Evolutionary conservation across 2,329 filamentous ascomycete species (phyloP).

Genomic region (Diaporthe ilicicola): DNA sequence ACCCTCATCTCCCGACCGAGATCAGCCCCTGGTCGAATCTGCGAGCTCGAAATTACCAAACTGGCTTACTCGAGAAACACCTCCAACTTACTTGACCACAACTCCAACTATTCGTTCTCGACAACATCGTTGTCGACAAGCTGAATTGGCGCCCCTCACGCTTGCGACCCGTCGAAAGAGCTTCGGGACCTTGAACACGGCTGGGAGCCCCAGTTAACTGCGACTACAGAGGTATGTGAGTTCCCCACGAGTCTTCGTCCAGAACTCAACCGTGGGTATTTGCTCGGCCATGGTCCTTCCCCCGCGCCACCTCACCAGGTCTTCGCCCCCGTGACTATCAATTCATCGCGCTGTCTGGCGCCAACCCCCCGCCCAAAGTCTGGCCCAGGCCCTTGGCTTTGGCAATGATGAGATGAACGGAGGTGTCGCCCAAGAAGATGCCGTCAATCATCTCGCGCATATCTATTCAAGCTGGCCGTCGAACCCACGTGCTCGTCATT

Average conservation of each 20-base stretch:
- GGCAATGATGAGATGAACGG: background rate
- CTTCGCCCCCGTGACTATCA: background rate
- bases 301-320: background rate
- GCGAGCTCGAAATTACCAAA: constrained; percentile 24
- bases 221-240: constrained; percentile 29
- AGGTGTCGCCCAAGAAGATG: background rate
- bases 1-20: constrained; percentile 27
- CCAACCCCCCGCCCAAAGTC: background rate
- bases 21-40: constrained; percentile 23
- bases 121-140: constrained; percentile 23
- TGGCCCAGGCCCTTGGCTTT: constrained; percentile 8
- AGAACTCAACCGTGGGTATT: background rate
- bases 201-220: constrained; percentile 26
- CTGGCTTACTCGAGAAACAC: constrained; percentile 10
- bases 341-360: background rate
- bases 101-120: background rate
- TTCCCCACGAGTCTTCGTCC: background rate
- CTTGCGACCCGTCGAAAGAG: constrained; percentile 15
- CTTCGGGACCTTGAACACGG: constrained; percentile 18
- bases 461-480: background rate
- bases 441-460: background rate
- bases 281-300: background rate
- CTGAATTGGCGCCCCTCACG: constrained; percentile 5
- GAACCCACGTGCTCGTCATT: constrained; percentile 1
- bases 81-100: background rate